Base-by-base conservation (phyloP, 768 basidiomycete genomes). In the Boletus fagicola region DNA sequence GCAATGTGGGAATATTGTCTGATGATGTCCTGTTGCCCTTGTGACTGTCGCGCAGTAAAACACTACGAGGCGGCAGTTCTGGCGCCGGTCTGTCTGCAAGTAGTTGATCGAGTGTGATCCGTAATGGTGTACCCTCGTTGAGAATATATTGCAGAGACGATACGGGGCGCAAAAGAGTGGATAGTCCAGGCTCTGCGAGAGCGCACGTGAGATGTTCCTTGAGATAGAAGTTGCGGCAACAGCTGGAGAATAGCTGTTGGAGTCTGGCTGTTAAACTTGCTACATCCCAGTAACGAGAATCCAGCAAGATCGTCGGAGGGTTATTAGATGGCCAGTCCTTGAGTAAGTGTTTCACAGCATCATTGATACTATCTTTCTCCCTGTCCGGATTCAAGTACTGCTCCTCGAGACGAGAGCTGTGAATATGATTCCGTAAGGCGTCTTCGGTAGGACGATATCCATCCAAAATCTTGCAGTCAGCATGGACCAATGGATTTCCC, bases 291-390 rank as follows among this genome's bases (percentile, higher is more conserved):
- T 0, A 49, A 28, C 4, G 5, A 1, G 28, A 12, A 22, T 53
- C 16, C 22, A 57, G 22, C 7, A 48, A 39, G 33, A 18, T 8
- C 1, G 13, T 42, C n/a, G 51, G 40, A 33, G 40, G 54, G 12
- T 18, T 30, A 11, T 57, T 36, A 15, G 28, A 56, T 38, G 62
- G 56, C 66, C 66, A 67, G 26, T 55, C 33, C 18, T 28, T n/a
- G 2, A 54, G 51, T 22, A 68, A 16, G 15, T 24, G 8, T 5
- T 53, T 9, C 24, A 58, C 42, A 22, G 48, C 48, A 33, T n/a
- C 12, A 20, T 36, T 15, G 3, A 18, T 28, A 28, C 28, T 28
- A 28, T 6, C 1, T 5, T 22, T 22, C 11, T 22, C 40, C 20
- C 8, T 11, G 9, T 5, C n/a, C 9, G 2, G 6, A 38, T 0